phyloP scores from a whole-genome alignment of 2,329 filamentous ascomycete genomes.

The Claviceps sp. region DNA sequence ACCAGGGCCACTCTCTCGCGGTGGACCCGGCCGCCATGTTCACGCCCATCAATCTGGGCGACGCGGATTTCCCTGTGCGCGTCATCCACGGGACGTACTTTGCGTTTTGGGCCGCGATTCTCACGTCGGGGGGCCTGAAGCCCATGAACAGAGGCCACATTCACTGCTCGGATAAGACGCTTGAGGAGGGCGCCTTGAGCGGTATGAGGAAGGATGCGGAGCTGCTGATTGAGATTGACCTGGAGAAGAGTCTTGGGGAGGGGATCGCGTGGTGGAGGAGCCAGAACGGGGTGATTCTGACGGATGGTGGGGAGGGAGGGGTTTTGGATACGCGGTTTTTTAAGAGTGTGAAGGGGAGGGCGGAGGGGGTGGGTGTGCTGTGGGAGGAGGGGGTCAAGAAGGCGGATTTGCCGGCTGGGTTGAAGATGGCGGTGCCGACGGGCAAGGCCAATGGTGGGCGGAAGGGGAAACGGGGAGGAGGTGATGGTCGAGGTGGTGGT shows the following conservation, averaged over 20 bases:
- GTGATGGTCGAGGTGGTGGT: conserved; percentile 15
- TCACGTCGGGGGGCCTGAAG: conserved; percentile 62
- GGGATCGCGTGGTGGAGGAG: conserved; percentile 61
- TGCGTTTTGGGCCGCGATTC: conserved; percentile 61
- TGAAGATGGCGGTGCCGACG: conserved; percentile 35
- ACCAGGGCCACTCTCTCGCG: conserved; percentile 84
- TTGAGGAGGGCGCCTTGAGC: conserved; percentile 50
- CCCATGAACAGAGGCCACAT: conserved; percentile 79
- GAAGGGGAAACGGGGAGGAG: conserved; percentile 20
- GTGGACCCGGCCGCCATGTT: conserved; percentile 59
- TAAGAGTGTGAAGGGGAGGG: conserved; percentile 52
- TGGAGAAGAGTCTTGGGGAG: conserved; percentile 50
- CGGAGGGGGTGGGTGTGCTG: conserved; percentile 47
- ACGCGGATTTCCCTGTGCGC: conserved; percentile 43
- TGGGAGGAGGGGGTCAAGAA: conserved; percentile 57
- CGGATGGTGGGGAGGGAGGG: conserved; percentile 44
- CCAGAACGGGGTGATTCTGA: conserved; percentile 64
- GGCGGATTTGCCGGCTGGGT: conserved; percentile 49
- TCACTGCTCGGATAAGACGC: conserved; percentile 59
- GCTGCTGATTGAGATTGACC: conserved; percentile 64
- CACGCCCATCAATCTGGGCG: conserved; percentile 47
- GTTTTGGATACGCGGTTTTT: conserved; percentile 56
- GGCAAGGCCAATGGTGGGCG: conserved; percentile 32
- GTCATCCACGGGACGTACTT: conserved; percentile 88
- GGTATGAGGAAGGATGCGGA: conserved; percentile 72